Base-by-base conservation (phyloP, 441 rosid genomes). In the Geranium incanum region DNA sequence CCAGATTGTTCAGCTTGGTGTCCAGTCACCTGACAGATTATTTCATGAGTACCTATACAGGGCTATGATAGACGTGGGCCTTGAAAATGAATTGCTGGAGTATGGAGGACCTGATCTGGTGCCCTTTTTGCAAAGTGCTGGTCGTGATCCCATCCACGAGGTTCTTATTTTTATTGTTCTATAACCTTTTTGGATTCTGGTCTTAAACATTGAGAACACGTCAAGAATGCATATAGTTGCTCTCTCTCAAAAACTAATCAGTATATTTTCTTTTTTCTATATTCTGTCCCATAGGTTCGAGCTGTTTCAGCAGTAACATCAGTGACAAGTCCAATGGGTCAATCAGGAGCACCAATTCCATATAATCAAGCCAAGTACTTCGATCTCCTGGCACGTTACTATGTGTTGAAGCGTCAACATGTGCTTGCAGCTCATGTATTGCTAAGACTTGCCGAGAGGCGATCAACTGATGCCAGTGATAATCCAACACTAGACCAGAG, bases 71-170 rank as follows among this genome's bases (percentile, higher is more conserved):
- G 89, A 88, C 80, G 82, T 92, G 80, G 95, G 97, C 73, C 92
- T 95, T 79, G 99, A 95, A 81, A 78, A 90, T 76, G 97, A 95
- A 86, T 86, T 95, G 39, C 75, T 90, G 80, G 99, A 95, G 84
- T 95, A 83, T 70, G 99, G 97, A 76, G 99, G 99, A 70, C 89
- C 95, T n/a, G 99, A 92, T 84, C 87, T 95, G 82, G 89, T 92
- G 78, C 97, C 97, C 73, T 95, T 95, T 81, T 84, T 95, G 60
- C 97, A 89, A 78, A 87, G 77, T 82, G 93, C 89, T 63, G 95
- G 89, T 76, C 83, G 87, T 67, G 86, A 83, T 71, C 77, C 88
- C 68, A 77, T 78, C 36, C 89, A 82, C 76, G 93, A 90, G 94
- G 97, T 92, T 73, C 73, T 70, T 48, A 33, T 41, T 55, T 70